phyloP scores from a whole-genome alignment of 1,284 basidiomycete species.

The Mycosarcoma mackinlayi region DNA sequence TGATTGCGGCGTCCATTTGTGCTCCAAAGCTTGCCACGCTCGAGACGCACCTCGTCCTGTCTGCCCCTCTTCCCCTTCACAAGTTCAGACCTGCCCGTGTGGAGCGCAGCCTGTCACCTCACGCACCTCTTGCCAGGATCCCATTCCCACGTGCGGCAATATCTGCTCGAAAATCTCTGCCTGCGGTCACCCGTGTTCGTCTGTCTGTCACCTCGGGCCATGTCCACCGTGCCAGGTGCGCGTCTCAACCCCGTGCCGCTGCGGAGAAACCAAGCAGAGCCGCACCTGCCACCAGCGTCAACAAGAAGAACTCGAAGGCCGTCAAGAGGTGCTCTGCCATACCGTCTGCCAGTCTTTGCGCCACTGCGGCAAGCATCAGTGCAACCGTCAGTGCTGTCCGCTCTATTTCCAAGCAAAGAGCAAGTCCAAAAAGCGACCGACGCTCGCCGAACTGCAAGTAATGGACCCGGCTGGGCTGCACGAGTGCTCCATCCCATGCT shows the following conservation, averaged over 20 bases:
- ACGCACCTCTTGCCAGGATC: slow-evolving; percentile 55
- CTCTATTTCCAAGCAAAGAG: slow-evolving; percentile 61
- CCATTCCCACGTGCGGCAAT: slow-evolving; percentile 58
- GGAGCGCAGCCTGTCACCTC: slow-evolving; percentile 48
- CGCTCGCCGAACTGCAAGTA: slow-evolving; percentile 49
- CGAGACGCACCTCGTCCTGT: slow-evolving; percentile 21
- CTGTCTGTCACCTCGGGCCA: slow-evolving; percentile 56
- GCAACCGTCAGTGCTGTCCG: slow-evolving; percentile 61
- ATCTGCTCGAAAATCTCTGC: slow-evolving; percentile 47
- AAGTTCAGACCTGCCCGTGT: slow-evolving; percentile 61
- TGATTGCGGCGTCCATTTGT: slow-evolving; percentile 61
- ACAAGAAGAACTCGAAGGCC: slow-evolving; percentile 43
- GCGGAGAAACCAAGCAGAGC: slow-evolving; percentile 62
- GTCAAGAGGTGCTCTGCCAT: slow-evolving; percentile 57
- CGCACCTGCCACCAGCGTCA: slow-evolving; percentile 49
- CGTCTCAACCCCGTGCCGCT: slow-evolving; percentile 64
- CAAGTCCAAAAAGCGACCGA: slow-evolving; percentile 50
- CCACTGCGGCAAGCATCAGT: slow-evolving; percentile 61
- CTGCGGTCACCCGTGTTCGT: slow-evolving; percentile 60
- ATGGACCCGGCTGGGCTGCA: slow-evolving; percentile 64
- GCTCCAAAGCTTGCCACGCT: slow-evolving; percentile 58
- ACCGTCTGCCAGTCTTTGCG: slow-evolving; percentile 59
- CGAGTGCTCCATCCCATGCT: slow-evolving; percentile 59
- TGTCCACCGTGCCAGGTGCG: slow-evolving; percentile 61
- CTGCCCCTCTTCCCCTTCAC: slow-evolving; percentile 58